Percentiles rank a stretch among this genome's conserved stretches.
Conservation (phyloP, 352 stramenopile genomes). For the Thraustotheca clavata region DNA sequence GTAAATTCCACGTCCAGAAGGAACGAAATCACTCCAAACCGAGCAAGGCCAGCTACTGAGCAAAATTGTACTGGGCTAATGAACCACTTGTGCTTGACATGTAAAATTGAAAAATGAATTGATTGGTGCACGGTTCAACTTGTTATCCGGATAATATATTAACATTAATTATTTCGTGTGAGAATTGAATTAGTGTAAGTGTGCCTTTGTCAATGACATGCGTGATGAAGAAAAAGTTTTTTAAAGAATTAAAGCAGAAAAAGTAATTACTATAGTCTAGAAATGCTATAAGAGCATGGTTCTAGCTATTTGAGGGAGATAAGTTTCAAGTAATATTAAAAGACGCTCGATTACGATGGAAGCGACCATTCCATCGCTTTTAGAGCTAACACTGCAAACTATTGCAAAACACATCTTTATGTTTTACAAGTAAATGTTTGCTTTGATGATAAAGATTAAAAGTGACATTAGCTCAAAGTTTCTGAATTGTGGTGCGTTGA, state of each 20-base stretch:
- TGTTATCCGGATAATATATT: not conserved
- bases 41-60: conserved; percentile 14
- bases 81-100: not conserved
- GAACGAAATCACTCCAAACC: conserved; percentile 18
- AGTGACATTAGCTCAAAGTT: not conserved
- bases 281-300: not conserved
- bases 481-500: not conserved
- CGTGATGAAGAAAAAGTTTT: not conserved
- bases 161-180: not conserved
- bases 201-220: not conserved
- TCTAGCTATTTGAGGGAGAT: not conserved
- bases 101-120: conserved; percentile 2
- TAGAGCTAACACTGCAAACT: not conserved
- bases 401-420: conserved; percentile 5
- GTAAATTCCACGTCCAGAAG: not conserved
- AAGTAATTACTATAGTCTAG: not conserved
- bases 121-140: not conserved
- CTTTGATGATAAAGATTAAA: not conserved
- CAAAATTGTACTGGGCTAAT: not conserved
- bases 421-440: conserved; percentile 16
- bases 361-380: not conserved
- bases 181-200: not conserved
- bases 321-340: too few relatives aligned
- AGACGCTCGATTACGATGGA: too few relatives aligned
- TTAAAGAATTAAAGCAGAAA: not conserved